phyloP scores from a whole-genome alignment of 257 asterid species.

The Solanum sitiens region DNA sequence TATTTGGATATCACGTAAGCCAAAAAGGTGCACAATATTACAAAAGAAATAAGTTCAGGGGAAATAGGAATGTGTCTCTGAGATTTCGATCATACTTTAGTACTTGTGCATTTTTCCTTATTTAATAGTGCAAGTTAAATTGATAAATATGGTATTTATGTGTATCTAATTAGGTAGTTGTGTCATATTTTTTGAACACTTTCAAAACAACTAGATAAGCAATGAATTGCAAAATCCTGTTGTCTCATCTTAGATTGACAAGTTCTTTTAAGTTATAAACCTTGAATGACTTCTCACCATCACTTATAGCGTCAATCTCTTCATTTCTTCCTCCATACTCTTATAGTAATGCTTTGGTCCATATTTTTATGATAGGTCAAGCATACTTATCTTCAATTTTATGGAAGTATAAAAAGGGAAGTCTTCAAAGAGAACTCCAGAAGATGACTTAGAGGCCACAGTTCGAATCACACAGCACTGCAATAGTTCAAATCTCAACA shows the following conservation, averaged over 20 bases:
- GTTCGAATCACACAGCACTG: neutral
- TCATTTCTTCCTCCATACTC: neutral
- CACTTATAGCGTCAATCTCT: neutral
- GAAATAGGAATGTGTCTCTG: no score
- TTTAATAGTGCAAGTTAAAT: no score
- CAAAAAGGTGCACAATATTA: no score
- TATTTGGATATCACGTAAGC: no score
- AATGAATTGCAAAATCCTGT: neutral
- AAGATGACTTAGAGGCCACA: neutral
- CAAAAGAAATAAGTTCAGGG: no score
- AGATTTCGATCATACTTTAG: fast-evolving
- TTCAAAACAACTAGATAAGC: neutral
- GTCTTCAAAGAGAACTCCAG: neutral
- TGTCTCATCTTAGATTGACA: neutral
- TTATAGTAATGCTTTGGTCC: neutral
- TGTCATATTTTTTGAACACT: neutral
- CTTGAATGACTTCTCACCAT: neutral
- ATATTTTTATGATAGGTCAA: no score
- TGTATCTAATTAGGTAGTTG: neutral
- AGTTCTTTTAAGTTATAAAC: neutral
- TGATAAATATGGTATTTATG: neutral
- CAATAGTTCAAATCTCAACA: neutral
- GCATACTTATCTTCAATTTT: no score
- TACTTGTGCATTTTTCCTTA: no score
- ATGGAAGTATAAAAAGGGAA: no score